Evolutionary conservation across 139 green algal genomes (phyloP).

Genomic region (Chlamydomonas applanata): DNA sequence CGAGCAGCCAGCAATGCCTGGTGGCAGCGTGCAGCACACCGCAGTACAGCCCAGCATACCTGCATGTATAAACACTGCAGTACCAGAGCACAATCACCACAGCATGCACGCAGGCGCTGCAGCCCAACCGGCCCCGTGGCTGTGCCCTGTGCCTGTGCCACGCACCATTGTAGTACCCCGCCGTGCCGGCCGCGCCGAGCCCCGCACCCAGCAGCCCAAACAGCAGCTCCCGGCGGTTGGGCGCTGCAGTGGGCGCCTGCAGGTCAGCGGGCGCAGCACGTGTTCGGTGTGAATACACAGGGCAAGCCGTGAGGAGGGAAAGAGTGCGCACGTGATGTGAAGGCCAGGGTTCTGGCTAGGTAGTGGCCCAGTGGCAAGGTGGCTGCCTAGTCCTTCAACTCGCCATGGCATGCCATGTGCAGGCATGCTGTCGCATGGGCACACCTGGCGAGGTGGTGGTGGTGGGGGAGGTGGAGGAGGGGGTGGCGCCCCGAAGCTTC

Average conservation of each 20-base stretch:
- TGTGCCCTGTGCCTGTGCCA: neutral
- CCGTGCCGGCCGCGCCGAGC: conserved; percentile 12
- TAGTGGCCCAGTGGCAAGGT: neutral
- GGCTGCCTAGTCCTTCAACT: neutral
- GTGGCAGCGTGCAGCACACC: too few relatives aligned
- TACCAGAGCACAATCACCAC: neutral
- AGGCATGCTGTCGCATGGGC: neutral
- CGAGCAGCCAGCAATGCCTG: too few relatives aligned
- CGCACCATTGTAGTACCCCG: conserved; percentile 26
- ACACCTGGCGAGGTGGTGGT: conserved; percentile 3
- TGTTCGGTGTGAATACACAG: too few relatives aligned
- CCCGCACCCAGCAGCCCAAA: conserved; percentile 22
- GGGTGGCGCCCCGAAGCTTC: neutral
- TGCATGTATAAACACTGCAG: neutral
- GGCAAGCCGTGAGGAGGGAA: too few relatives aligned
- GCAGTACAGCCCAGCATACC: too few relatives aligned
- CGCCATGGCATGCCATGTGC: neutral
- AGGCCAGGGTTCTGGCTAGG: neutral
- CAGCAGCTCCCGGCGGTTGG: conserved; percentile 21
- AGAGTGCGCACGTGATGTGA: too few relatives aligned
- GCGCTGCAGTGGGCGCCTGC: neutral
- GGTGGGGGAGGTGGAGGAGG: conserved; percentile 20
- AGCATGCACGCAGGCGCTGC: neutral
- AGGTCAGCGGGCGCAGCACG: too few relatives aligned
- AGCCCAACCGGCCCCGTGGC: neutral